Base-by-base conservation (phyloP, 208 protist species). In the Cochliopodium minus region DNA sequence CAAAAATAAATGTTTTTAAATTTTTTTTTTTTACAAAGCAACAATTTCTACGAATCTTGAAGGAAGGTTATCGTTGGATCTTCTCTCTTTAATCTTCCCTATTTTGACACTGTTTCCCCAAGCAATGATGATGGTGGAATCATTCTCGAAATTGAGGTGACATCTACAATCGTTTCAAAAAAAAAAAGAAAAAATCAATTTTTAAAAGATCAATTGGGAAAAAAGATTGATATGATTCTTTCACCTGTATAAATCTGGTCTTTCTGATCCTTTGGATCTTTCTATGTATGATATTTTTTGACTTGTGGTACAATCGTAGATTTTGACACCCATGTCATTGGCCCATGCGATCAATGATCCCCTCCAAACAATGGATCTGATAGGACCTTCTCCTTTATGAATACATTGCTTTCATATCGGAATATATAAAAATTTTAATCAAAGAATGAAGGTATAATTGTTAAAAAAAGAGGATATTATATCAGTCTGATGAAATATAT, bases 61-160 rank as follows among this genome's bases (percentile, higher is more conserved):
- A 1, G 28, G 13, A 23, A 23, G 67, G 15, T 47, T 29, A 17
- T 39, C 60, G 5, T 40, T 62, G 25, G 34, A 29, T 35, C 22
- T 36, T 20, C 46, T 73, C 9, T 65, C 70, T 38, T 54, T 64
- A 20, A 83, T 64, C 6, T 66, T 25, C 10, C 61, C 69, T 10
- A 83, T 64, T 15, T 70, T 71, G 6, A 87, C 67, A 26, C 26
- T 65, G 45, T 83, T 66, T 3, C 70, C 79, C 81, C 81, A 87
- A 4, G 77, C 81, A 55, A 86, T 82, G 11, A 86, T 45, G 0
- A 86, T 58, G 17, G 56, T 63, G 7, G 51, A 57, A 15, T 59
- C 35, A 17, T 49, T 57, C 26, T 75, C n/a, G n/a, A n/a, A n/a
- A n/a, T n/a, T n/a, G n/a, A n/a, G n/a, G n/a, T n/a, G n/a, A n/a